phyloP scores from a whole-genome alignment of 1,139 yeast species.

The Yamadazyma atmosphaerica region DNA sequence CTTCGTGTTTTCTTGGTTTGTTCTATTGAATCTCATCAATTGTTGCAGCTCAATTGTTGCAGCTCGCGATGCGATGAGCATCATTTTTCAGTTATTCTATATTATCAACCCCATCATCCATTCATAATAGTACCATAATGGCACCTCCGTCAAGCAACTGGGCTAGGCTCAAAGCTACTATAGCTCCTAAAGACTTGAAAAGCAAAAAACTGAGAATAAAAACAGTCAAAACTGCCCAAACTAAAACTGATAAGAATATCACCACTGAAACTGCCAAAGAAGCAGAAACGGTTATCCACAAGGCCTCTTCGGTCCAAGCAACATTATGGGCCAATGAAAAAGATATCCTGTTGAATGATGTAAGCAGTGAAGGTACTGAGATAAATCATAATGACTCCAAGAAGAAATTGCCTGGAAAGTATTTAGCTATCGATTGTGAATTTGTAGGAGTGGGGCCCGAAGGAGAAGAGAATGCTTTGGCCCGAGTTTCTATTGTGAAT shows the following conservation, averaged over 20 bases:
- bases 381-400: constrained; percentile 16
- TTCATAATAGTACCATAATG: no score
- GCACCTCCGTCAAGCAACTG: constrained; percentile 34
- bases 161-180: constrained; percentile 30
- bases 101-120: no score
- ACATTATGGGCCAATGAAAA: constrained; percentile 32
- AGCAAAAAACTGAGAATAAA: constrained; percentile 3
- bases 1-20: no score
- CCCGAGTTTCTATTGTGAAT: constrained; percentile 85
- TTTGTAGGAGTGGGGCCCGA: constrained; percentile 88
- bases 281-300: neutral
- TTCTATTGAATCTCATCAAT: no score
- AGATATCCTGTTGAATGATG: constrained; percentile 19
- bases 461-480: constrained; percentile 70
- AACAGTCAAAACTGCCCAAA: constrained; percentile 2
- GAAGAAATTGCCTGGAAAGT: constrained; percentile 59
- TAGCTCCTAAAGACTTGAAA: constrained; percentile 15
- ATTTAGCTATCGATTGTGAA: constrained; percentile 86
- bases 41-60: no score
- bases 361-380: constrained; percentile 8
- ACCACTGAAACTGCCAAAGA: constrained; percentile 3
- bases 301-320: constrained; percentile 21
- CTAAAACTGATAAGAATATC: constrained; percentile 1
- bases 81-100: no score
- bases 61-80: constrained; percentile 11